phyloP scores from a whole-genome alignment of 108 stramenopile species.

The Thalassiosira profunda region DNA sequence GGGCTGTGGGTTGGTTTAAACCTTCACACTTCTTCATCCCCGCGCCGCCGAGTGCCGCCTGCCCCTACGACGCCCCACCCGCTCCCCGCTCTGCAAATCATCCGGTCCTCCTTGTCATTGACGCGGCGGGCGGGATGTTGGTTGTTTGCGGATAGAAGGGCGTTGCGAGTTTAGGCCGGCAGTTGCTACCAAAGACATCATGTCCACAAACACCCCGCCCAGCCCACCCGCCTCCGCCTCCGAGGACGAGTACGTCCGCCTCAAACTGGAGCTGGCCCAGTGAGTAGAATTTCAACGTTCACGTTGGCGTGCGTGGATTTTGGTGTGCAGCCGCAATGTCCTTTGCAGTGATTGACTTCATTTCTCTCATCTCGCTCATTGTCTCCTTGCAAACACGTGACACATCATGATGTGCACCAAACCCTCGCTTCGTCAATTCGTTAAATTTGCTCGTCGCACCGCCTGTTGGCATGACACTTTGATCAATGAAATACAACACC shows the following conservation, averaged over 20 bases:
- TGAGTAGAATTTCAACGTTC: neutral
- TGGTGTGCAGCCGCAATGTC: neutral
- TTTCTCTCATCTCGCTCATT: neutral
- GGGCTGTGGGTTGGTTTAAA: no score
- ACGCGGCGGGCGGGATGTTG: no score
- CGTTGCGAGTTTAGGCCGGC: no score
- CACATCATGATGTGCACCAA: neutral
- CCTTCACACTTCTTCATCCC: no score
- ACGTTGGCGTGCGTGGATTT: neutral
- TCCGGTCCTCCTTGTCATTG: no score
- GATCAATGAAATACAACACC: neutral
- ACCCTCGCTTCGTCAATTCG: neutral
- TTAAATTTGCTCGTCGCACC: neutral
- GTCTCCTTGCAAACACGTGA: neutral
- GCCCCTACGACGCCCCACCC: no score
- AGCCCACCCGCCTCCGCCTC: no score
- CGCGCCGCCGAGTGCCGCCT: no score
- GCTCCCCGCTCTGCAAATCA: no score
- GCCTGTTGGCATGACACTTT: neutral
- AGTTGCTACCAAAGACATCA: no score
- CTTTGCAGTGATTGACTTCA: neutral
- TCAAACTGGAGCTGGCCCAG: conserved; percentile 42
- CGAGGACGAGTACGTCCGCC: conserved; percentile 38
- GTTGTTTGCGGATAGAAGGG: no score
- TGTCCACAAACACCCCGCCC: no score